These are phyloP conservation scores for Dioscorea cayenensis DNA, from an alignment of 116 monocot species.

Conservation along the genomic window DNA sequence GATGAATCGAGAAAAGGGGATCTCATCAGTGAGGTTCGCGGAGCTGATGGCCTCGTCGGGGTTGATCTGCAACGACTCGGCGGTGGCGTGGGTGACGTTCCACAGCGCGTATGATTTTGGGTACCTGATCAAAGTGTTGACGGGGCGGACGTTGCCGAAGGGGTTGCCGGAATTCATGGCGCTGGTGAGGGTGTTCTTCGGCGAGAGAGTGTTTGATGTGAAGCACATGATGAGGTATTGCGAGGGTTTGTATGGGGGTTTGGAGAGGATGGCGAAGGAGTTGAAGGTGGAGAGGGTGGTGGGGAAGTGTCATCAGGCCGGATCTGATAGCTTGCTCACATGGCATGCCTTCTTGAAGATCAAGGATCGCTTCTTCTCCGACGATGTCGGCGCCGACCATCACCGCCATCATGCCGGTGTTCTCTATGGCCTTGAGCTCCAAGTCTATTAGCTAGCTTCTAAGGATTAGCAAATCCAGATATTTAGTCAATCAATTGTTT, in stretches of 20 bases:
- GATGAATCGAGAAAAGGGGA: constrained; percentile 13
- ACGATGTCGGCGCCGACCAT: constrained; percentile 5
- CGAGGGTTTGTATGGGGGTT: constrained; percentile 25
- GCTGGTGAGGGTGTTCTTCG: constrained; percentile 4
- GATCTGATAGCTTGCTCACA: constrained; percentile 50
- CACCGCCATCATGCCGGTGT: constrained; percentile 21
- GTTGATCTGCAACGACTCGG: constrained; percentile 21
- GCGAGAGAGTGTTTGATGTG: constrained; percentile 14
- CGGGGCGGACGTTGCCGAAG: not conserved
- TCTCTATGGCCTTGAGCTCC: constrained; percentile 31
- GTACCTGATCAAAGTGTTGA: constrained; percentile 38
- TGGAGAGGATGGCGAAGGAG: constrained; percentile 32
- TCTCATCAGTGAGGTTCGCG: constrained; percentile 18
- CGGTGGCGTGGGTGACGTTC: constrained; percentile 26
- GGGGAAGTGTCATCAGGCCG: constrained; percentile 58
- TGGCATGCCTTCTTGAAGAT: constrained; percentile 33
- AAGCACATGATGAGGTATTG: constrained; percentile 44
- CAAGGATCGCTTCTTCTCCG: constrained; percentile 23
- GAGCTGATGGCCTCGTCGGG: constrained; percentile 29
- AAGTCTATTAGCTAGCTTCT: too few species aligned
- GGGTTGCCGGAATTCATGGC: constrained; percentile 4
- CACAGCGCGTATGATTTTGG: constrained; percentile 27
- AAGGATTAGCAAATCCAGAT: too few species aligned
- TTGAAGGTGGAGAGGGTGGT: constrained; percentile 23
- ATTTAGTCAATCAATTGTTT: too few species aligned